Base-by-base conservation (phyloP, 805 yeast genomes). In the Tetrapisispora iriomotensis region DNA sequence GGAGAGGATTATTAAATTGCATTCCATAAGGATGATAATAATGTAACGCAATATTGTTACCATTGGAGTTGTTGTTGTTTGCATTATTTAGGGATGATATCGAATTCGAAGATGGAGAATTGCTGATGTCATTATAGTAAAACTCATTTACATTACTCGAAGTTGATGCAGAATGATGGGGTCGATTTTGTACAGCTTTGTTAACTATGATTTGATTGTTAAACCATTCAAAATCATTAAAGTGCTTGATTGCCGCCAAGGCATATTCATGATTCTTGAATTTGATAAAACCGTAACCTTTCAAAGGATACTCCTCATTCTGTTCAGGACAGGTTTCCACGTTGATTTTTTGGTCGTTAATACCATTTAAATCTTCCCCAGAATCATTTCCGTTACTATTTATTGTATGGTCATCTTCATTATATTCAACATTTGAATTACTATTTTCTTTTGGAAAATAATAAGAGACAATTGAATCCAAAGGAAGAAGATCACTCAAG, bases 281-380 rank as follows among this genome's bases (percentile, higher is more conserved):
- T 38, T 70, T 72, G 28, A 79, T 66, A 47, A 71, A 79, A 0
- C 79, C 83, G 47, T 71, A 74, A 12, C 70, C 71, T 43, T 67
- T 56, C 28, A 58, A 39, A 21, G 47, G 40, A 19, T 22, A 28
- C 6, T 45, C 52, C 31, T 45, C 56, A 25, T 43, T 29, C 27
- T 40, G 43, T 12, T 40, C 28, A 8, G 32, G 27, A 27, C 41
- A 37, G 24, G 42, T 43, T 28, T 45, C 44, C 15, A 28, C 37
- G 31, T 29, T 34, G 21, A 26, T 20, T 3, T 18, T 25, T 6
- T 23, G 14, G 12, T 19, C 27, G 12, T 29, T 28, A 20, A 34
- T 28, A 21, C 29, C 33, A 26, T 8, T 31, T n/a, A n/a, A n/a
- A n/a, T n/a, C n/a, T 23, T 21, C 35, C 22, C 4, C 20, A 8